These are phyloP conservation scores for Plasmodium knowlesi DNA, from an alignment of 169 alveolate genomes.

Conservation along the genomic window DNA sequence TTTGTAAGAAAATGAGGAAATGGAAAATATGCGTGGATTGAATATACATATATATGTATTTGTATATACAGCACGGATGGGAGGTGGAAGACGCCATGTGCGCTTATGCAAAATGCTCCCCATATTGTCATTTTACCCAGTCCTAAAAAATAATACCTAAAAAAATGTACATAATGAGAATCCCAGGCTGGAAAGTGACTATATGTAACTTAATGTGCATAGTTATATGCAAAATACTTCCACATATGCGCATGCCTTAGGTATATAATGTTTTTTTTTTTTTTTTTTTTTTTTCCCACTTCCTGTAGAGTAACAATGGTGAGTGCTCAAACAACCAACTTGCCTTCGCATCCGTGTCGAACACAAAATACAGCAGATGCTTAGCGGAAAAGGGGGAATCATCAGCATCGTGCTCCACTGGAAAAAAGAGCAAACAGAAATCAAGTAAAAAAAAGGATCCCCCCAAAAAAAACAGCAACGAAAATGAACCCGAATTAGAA, in stretches of 20 bases:
- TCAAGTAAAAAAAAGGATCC: not conserved
- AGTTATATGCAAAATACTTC: not conserved
- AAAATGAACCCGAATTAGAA: not conserved
- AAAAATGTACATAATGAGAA: not conserved
- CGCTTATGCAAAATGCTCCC: not conserved
- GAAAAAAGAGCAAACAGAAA: not conserved
- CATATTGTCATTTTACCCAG: not conserved
- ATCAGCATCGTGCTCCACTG: not conserved
- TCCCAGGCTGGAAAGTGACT: not conserved
- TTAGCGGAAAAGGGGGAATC: not conserved
- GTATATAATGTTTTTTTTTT: not conserved
- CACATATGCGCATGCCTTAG: not conserved
- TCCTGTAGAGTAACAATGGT: not conserved
- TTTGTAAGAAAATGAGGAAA: not conserved
- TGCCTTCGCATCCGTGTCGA: not conserved
- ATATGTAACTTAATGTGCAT: not conserved
- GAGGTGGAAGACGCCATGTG: not conserved
- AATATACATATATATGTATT: not conserved
- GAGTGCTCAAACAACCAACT: not conserved
- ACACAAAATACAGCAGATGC: not conserved
- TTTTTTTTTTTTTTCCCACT: not conserved
- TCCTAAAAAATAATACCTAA: not conserved
- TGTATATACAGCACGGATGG: not conserved
- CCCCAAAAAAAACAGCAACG: not conserved
- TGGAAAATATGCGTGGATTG: not conserved